These are phyloP conservation scores for Cercospora citrullina DNA, from an alignment of 2,329 filamentous ascomycete species.

Conservation along the genomic window DNA sequence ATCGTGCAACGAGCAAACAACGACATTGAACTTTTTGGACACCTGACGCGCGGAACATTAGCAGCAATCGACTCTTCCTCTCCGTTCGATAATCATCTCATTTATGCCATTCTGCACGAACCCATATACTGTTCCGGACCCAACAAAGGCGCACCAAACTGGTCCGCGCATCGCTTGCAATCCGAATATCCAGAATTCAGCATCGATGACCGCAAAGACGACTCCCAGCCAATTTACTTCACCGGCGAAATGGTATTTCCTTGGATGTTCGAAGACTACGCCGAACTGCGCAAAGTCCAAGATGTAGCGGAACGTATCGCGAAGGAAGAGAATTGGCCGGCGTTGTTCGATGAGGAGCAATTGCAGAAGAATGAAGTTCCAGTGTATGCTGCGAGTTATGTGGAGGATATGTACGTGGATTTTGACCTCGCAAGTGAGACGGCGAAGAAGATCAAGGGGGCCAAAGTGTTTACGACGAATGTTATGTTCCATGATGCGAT, in stretches of 20 bases:
- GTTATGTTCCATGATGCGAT: slow-evolving; percentile 84
- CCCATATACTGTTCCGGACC: slow-evolving; percentile 74
- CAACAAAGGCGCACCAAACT: slow-evolving; percentile 59
- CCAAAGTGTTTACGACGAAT: slow-evolving; percentile 83
- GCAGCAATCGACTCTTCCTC: slow-evolving; percentile 65
- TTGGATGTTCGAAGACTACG: slow-evolving; percentile 78
- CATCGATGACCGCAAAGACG: slow-evolving; percentile 41
- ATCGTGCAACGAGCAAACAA: slow-evolving; percentile 68
- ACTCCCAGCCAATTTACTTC: slow-evolving; percentile 65
- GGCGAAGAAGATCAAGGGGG: slow-evolving; percentile 70
- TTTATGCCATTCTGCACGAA: slow-evolving; percentile 88
- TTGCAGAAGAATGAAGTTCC: slow-evolving; percentile 77
- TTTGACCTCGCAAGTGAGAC: slow-evolving; percentile 72
- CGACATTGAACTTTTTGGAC: slow-evolving; percentile 75
- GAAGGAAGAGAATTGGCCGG: slow-evolving; percentile 66
- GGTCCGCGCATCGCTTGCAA: slow-evolving; percentile 71
- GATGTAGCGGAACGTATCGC: slow-evolving; percentile 72
- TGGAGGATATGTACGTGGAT: slow-evolving; percentile 93
- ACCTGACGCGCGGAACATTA: slow-evolving; percentile 71
- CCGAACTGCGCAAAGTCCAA: slow-evolving; percentile 69
- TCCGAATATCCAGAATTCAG: slow-evolving; percentile 52
- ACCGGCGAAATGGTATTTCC: slow-evolving; percentile 92
- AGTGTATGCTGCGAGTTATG: slow-evolving; percentile 78
- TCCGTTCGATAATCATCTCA: slow-evolving; percentile 71
- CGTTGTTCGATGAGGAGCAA: slow-evolving; percentile 72